Conservation (phyloP, 2,329 filamentous ascomycete species). For the Fusarium buxicola region DNA sequence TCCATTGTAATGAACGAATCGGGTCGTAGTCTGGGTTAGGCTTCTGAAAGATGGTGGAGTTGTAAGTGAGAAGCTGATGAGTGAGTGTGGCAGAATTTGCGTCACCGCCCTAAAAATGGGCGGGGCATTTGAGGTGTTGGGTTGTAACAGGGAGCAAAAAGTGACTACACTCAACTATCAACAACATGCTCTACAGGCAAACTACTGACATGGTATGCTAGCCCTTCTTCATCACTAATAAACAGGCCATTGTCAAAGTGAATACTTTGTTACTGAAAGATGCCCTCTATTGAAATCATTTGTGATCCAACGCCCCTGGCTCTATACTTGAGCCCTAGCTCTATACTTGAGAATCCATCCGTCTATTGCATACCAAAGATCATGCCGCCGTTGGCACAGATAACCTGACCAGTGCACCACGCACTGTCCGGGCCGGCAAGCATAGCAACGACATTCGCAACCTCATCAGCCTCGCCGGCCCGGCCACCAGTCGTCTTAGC, state of each 20-base stretch:
- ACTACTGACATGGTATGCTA: not conserved
- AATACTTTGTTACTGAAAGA: constrained; percentile 18
- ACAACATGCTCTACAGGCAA: not conserved
- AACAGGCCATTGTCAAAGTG: not conserved
- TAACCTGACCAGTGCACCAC: constrained; percentile 46
- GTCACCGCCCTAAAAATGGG: constrained; percentile 43
- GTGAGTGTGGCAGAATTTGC: constrained; percentile 45
- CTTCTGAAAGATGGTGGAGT: constrained; percentile 26
- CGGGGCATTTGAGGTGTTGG: constrained; percentile 35
- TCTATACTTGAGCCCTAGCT: constrained; percentile 16
- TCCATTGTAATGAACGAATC: constrained; percentile 19
- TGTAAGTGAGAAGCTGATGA: constrained; percentile 37
- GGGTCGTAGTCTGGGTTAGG: not conserved
- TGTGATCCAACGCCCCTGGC: constrained; percentile 26
- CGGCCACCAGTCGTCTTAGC: constrained; percentile 44
- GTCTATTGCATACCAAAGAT: constrained; percentile 46
- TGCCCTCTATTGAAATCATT: constrained; percentile 20
- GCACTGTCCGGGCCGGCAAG: constrained; percentile 43
- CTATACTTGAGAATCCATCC: constrained; percentile 1
- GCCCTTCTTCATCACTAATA: not conserved
- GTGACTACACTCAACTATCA: too few species aligned
- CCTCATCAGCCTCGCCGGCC: constrained; percentile 44
- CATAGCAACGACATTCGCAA: constrained; percentile 44
- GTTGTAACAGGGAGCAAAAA: too few species aligned
- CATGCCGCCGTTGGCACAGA: constrained; percentile 47